These are phyloP conservation scores for Colletotrichum cuscutae DNA, from an alignment of 2,329 filamentous ascomycete species.

Conservation along the genomic window DNA sequence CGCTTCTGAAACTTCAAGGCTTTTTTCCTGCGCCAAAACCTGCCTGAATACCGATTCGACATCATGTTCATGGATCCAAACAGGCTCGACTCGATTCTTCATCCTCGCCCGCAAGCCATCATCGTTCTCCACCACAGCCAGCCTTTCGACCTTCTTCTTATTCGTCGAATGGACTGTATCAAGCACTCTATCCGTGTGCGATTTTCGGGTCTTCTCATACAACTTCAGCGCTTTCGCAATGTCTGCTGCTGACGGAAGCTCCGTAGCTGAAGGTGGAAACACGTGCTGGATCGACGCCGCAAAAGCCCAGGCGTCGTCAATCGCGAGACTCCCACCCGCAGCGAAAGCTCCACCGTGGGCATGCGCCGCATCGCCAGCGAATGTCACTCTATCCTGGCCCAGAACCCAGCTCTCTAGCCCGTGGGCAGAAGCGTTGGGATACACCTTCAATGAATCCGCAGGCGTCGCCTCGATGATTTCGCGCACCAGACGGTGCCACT, in stretches of 20 bases:
- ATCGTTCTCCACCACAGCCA: slow-evolving; percentile 46
- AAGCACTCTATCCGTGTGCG: slow-evolving; percentile 51
- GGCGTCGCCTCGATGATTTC: slow-evolving; percentile 53
- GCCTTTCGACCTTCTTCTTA: slow-evolving; percentile 39
- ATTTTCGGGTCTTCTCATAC: slow-evolving; percentile 55
- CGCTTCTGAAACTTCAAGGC: not conserved
- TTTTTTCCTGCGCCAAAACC: slow-evolving; percentile 8
- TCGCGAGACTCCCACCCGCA: slow-evolving; percentile 51
- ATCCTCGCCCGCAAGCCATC: slow-evolving; percentile 48
- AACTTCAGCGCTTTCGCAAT: slow-evolving; percentile 46
- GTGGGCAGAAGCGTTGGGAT: slow-evolving; percentile 54
- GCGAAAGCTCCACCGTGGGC: slow-evolving; percentile 54
- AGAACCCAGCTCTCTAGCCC: slow-evolving; percentile 54
- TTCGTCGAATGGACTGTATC: slow-evolving; percentile 47
- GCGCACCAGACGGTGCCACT: slow-evolving; percentile 54
- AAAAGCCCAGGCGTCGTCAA: slow-evolving; percentile 55
- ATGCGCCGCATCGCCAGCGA: slow-evolving; percentile 53
- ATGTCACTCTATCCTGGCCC: slow-evolving; percentile 45
- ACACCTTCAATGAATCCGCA: slow-evolving; percentile 45
- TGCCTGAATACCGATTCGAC: slow-evolving; percentile 49
- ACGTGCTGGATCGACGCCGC: slow-evolving; percentile 49
- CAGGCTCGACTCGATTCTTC: slow-evolving; percentile 47
- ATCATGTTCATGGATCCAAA: slow-evolving; percentile 59
- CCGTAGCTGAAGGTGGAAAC: slow-evolving; percentile 37
- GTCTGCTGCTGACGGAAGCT: slow-evolving; percentile 29